Evolutionary conservation across 257 asterid genomes (phyloP).

Genomic region (Hygrophila difformis): DNA sequence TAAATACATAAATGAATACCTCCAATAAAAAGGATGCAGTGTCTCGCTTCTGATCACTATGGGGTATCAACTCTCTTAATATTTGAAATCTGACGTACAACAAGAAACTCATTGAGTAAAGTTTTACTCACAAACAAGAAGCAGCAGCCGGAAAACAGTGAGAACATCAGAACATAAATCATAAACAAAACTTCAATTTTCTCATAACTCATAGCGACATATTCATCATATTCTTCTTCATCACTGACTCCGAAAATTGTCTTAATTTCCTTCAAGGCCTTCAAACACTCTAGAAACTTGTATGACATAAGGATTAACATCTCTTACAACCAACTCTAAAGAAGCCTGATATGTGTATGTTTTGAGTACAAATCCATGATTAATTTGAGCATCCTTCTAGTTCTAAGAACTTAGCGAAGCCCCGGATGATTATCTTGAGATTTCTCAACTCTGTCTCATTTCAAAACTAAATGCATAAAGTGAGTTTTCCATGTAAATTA

Average conservation of each 20-base stretch:
- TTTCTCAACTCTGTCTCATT: no score
- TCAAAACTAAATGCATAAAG: no score
- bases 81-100: constrained; percentile 42
- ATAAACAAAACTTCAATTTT: background rate
- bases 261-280: background rate
- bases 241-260: background rate
- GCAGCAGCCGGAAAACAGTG: background rate
- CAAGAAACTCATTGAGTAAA: constrained; percentile 2
- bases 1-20: constrained; percentile 21
- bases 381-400: no score
- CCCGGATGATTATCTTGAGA: no score
- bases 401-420: no score
- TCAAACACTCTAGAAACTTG: no score
- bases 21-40: constrained; percentile 66
- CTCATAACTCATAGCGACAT: background rate
- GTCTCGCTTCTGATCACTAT: constrained; percentile 63
- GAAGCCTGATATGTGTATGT: no score
- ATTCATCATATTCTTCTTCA: background rate
- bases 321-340: no score
- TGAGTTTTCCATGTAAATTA: background rate
- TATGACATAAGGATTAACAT: no score
- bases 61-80: constrained; percentile 62
- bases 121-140: background rate
- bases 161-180: background rate
- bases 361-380: no score